These are phyloP conservation scores for Septoria petroselini DNA, from an alignment of 2,329 filamentous ascomycete genomes.

Conservation along the genomic window DNA sequence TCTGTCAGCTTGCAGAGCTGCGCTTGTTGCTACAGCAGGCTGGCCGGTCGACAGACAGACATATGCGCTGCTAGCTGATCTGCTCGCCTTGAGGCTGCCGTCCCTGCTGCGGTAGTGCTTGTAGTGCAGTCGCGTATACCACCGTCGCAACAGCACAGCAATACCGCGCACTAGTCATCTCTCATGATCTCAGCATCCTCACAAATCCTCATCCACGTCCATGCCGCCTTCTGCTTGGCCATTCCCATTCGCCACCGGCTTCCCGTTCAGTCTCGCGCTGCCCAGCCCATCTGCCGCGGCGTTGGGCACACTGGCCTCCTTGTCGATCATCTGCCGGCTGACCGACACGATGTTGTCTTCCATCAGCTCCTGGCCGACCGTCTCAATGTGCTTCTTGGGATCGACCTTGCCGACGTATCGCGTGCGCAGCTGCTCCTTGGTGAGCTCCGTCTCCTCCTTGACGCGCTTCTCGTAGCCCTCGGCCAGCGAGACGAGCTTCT, in stretches of 20 bases:
- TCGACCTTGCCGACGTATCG: constrained; percentile 98
- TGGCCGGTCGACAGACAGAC: too few species aligned
- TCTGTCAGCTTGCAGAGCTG: too few species aligned
- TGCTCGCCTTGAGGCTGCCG: too few species aligned
- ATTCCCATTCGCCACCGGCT: constrained; percentile 16
- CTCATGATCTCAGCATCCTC: background rate
- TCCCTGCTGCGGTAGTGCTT: too few species aligned
- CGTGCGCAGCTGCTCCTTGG: constrained; percentile 96
- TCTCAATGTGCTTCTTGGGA: constrained; percentile 98
- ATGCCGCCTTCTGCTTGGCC: constrained; percentile 21
- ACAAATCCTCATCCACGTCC: constrained; percentile 30
- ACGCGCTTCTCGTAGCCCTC: constrained; percentile 98
- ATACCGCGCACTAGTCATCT: too few species aligned
- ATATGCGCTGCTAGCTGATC: too few species aligned
- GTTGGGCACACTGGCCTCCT: constrained; percentile 88
- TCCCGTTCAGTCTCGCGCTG: constrained; percentile 19
- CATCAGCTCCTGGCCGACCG: constrained; percentile 92
- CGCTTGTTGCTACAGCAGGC: too few species aligned
- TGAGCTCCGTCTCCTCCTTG: constrained; percentile 96
- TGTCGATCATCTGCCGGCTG: constrained; percentile 99
- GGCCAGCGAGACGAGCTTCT: constrained; percentile 81
- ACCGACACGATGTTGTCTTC: constrained; percentile 99
- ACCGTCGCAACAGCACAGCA: too few species aligned
- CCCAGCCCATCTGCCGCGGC: constrained; percentile 53
- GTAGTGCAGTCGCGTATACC: too few species aligned